These are phyloP conservation scores for Chalciporus pseudorubinellus DNA, from an alignment of 768 basidiomycete genomes.

Conservation along the genomic window DNA sequence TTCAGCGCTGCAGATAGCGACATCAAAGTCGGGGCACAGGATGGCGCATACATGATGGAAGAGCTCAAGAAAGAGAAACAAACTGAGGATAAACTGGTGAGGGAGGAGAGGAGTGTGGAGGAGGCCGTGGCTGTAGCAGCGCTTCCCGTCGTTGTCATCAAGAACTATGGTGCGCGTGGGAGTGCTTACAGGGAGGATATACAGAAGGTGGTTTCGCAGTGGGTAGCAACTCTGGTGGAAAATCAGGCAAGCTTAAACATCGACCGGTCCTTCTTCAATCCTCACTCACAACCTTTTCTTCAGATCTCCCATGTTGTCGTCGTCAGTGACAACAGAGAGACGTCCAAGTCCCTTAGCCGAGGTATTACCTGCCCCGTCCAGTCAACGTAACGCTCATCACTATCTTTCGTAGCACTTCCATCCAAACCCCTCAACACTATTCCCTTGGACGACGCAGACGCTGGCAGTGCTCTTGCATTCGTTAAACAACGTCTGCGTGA, in stretches of 20 bases:
- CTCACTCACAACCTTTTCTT: neutral
- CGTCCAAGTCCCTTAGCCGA: slow-evolving; percentile 79
- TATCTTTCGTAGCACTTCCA: slow-evolving; percentile 58
- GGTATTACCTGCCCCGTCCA: slow-evolving; percentile 40
- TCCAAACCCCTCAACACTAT: slow-evolving; percentile 80
- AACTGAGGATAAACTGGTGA: slow-evolving; percentile 31
- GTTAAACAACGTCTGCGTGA: slow-evolving; percentile 76
- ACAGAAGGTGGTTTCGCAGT: slow-evolving; percentile 71
- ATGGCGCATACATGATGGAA: slow-evolving; percentile 11
- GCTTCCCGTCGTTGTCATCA: slow-evolving; percentile 84
- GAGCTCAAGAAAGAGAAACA: slow-evolving; percentile 26
- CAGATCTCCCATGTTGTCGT: slow-evolving; percentile 92
- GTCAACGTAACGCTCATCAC: neutral
- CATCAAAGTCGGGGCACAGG: slow-evolving; percentile 8
- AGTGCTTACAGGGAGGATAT: slow-evolving; percentile 65
- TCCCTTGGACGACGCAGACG: slow-evolving; percentile 82
- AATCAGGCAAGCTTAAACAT: slow-evolving; percentile 52
- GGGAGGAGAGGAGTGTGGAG: slow-evolving; percentile 33
- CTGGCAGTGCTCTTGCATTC: slow-evolving; percentile 72
- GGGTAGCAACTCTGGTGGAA: slow-evolving; percentile 82
- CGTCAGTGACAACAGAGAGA: slow-evolving; percentile 85
- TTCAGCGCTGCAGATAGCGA: slow-evolving; percentile 40
- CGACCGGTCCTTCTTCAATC: neutral
- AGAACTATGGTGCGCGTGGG: slow-evolving; percentile 66
- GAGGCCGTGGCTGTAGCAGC: slow-evolving; percentile 54